A percentile compares a stretch with the other conserved stretches of the same genome.
phyloP scores from a whole-genome alignment of 2,329 filamentous ascomycete species.

The Diaporthe citri region DNA sequence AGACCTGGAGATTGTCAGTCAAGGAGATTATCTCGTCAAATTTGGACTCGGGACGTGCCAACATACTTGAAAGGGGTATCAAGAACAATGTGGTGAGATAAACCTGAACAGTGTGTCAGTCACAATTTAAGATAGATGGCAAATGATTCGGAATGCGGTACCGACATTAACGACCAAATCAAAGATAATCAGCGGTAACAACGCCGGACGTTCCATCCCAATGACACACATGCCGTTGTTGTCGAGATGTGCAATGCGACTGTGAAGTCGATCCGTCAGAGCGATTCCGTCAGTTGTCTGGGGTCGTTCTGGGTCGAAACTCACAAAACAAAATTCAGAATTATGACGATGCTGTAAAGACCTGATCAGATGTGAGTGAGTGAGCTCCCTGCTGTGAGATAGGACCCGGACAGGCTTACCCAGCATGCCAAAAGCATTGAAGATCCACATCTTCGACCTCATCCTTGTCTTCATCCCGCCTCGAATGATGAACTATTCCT shows the following conservation, averaged over 20 bases:
- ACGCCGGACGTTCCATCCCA: constrained; percentile 69
- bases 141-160: not conserved
- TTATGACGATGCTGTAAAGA: constrained; percentile 60
- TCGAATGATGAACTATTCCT: constrained; percentile 67
- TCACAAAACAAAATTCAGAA: constrained; percentile 73
- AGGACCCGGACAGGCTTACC: constrained; percentile 47
- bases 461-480: constrained; percentile 63
- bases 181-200: constrained; percentile 72
- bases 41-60: too few species aligned
- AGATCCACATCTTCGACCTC: constrained; percentile 53
- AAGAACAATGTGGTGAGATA: constrained; percentile 75
- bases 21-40: accelerated
- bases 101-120: constrained; percentile 50
- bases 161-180: constrained; percentile 70
- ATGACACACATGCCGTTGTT: constrained; percentile 70
- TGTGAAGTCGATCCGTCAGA: constrained; percentile 43
- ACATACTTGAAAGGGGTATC: constrained; percentile 67
- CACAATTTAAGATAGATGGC: too few species aligned
- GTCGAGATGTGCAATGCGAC: constrained; percentile 66
- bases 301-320: constrained; percentile 41
- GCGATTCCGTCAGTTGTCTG: not conserved
- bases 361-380: constrained; percentile 51
- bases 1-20: constrained; percentile 54
- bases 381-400: constrained; percentile 18
- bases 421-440: constrained; percentile 64